A percentile compares a stretch with the other conserved stretches of the same genome.
phyloP scores from a whole-genome alignment of 2,329 filamentous ascomycete species.

The Calonectria pteridis region DNA sequence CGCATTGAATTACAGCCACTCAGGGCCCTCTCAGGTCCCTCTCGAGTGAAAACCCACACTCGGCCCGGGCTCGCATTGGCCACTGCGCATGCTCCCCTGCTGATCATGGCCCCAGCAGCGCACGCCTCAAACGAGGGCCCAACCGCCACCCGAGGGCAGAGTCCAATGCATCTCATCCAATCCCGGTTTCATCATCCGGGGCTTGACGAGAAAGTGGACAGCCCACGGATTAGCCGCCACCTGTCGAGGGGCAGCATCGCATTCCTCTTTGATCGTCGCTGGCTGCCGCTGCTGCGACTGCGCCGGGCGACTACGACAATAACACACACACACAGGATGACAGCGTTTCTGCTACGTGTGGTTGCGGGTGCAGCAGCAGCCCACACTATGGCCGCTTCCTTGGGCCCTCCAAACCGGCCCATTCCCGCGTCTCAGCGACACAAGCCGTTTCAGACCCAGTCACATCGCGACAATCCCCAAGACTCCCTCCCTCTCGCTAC shows the following conservation, averaged over 20 bases:
- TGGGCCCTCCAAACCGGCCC: slow-evolving; percentile 11
- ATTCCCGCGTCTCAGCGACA: slow-evolving; percentile 26
- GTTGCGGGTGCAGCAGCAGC: neutral
- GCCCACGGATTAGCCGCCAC: slow-evolving; percentile 32
- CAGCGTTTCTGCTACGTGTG: neutral
- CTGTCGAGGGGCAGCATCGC: slow-evolving; percentile 12
- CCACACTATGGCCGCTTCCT: neutral
- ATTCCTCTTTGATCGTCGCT: neutral
- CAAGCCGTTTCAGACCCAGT: slow-evolving; percentile 38
- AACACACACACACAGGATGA: neutral
- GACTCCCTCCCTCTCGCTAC: slow-evolving; percentile 22
- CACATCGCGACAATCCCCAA: slow-evolving; percentile 37
- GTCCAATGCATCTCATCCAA: slow-evolving; percentile 36
- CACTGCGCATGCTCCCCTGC: slow-evolving; percentile 21
- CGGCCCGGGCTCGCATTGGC: slow-evolving; percentile 13
- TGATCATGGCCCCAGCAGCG: slow-evolving; percentile 13
- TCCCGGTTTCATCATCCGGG: slow-evolving; percentile 27
- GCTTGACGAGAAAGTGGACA: slow-evolving; percentile 18
- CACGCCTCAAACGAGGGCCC: slow-evolving; percentile 31
- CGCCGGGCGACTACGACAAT: slow-evolving; percentile 25
- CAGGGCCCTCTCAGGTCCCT: neutral
- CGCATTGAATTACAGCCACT: neutral
- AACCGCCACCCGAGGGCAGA: slow-evolving; percentile 40
- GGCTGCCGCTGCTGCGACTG: neutral
- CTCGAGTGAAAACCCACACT: neutral